phyloP scores from a whole-genome alignment of 73 alveolate species.

The Stentor coeruleus region DNA sequence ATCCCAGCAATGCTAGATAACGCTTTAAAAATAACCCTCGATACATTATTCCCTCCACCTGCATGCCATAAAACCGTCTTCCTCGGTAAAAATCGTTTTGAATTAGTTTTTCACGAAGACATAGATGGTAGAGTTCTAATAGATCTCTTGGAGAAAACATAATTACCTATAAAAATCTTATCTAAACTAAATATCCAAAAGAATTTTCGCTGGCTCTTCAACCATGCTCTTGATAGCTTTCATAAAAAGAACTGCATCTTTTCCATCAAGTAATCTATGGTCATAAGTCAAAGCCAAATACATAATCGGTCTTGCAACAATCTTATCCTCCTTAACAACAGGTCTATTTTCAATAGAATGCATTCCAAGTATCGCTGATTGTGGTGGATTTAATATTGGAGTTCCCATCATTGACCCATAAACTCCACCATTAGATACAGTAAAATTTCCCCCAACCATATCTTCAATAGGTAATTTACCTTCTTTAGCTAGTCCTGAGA shows the following conservation, averaged over 20 bases:
- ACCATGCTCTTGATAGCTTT: slow-evolving; percentile 29
- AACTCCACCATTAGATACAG: slow-evolving; percentile 87
- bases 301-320: slow-evolving; percentile 84
- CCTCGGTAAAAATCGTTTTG: background rate
- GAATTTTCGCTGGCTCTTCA: slow-evolving; percentile 48
- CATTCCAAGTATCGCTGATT: slow-evolving; percentile 87
- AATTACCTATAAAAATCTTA: no score
- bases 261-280: slow-evolving; percentile 52
- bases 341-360: slow-evolving; percentile 80
- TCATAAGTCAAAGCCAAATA: slow-evolving; percentile 57
- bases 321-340: slow-evolving; percentile 71
- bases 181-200: slow-evolving; percentile 47
- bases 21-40: slow-evolving; percentile 47
- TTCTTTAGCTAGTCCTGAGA: slow-evolving; percentile 35
- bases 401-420: slow-evolving; percentile 88
- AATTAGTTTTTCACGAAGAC: background rate
- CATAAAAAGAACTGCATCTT: slow-evolving; percentile 49
- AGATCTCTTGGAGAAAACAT: no score
- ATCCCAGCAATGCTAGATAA: slow-evolving; percentile 72
- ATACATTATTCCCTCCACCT: slow-evolving; percentile 48
- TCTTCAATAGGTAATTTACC: slow-evolving; percentile 80
- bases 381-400: slow-evolving; percentile 84
- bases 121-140: background rate
- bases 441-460: slow-evolving; percentile 89
- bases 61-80: background rate